These are phyloP conservation scores for Fusarium compactum DNA, from an alignment of 2,329 filamentous ascomycete genomes.

Conservation along the genomic window DNA sequence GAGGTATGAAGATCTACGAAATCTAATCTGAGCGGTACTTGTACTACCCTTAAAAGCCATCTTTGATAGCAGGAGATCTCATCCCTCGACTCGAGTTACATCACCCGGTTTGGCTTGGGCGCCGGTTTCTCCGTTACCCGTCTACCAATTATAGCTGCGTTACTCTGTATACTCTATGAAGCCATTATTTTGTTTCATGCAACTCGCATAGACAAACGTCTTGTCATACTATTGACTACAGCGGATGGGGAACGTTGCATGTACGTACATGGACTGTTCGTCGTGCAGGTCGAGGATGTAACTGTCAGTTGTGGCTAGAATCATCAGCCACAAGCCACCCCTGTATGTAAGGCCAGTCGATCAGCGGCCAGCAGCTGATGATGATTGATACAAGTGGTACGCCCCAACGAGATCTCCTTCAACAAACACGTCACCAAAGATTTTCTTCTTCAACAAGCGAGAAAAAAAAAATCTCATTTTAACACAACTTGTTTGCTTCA, in stretches of 20 bases:
- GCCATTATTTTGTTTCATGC: too few species aligned
- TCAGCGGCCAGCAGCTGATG: background rate
- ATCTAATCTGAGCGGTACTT: background rate
- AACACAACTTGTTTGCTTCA: background rate
- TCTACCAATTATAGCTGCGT: background rate
- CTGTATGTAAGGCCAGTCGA: slow-evolving; percentile 18
- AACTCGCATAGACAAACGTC: too few species aligned
- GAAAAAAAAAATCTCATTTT: background rate
- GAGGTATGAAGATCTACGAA: background rate
- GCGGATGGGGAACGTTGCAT: background rate
- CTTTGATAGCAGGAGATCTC: background rate
- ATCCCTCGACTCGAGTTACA: background rate
- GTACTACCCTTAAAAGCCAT: background rate
- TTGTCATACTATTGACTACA: background rate
- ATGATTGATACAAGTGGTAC: slow-evolving; percentile 13
- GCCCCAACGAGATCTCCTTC: slow-evolving; percentile 35
- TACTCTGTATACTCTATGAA: background rate
- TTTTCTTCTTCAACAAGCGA: background rate
- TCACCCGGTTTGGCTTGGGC: background rate
- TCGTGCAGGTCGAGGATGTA: background rate
- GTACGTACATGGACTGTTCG: background rate
- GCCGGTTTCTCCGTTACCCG: background rate
- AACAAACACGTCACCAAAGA: slow-evolving; percentile 34
- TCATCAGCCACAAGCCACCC: slow-evolving; percentile 32
- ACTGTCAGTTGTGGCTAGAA: background rate